These are phyloP conservation scores for Pugionium cornutum DNA, from an alignment of 345 rosid species.

Conservation along the genomic window DNA sequence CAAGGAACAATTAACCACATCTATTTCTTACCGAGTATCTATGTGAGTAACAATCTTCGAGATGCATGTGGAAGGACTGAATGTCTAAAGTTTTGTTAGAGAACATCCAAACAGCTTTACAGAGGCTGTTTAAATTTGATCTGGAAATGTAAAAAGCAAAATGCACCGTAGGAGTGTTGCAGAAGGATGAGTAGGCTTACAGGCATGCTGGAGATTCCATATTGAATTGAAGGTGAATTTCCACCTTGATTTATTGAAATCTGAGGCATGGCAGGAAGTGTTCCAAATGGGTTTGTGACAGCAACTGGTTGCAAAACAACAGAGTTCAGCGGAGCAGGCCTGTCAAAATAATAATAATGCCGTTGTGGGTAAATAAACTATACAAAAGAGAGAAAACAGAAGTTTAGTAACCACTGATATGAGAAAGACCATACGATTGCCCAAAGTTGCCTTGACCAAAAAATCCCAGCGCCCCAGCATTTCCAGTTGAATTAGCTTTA, in stretches of 20 bases:
- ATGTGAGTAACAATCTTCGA: neutral
- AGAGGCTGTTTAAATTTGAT: neutral
- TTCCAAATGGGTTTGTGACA: constrained; percentile 84
- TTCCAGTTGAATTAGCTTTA: constrained; percentile 52
- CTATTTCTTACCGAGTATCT: neutral
- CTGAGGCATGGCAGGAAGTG: constrained; percentile 95
- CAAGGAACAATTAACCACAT: neutral
- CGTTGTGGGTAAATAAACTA: neutral
- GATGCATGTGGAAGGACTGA: constrained; percentile 6
- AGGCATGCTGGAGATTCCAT: constrained; percentile 93
- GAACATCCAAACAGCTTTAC: constrained; percentile 4
- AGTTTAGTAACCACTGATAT: constrained; percentile 19
- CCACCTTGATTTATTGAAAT: constrained; percentile 85
- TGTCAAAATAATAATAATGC: constrained; percentile 40
- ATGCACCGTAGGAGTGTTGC: neutral
- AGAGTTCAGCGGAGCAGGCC: constrained; percentile 60
- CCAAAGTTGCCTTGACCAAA: constrained; percentile 65
- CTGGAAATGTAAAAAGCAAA: neutral
- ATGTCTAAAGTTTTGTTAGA: neutral
- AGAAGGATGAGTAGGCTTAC: constrained; percentile 45
- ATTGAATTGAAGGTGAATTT: constrained; percentile 75
- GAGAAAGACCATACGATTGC: constrained; percentile 56
- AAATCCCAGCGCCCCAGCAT: constrained; percentile 53
- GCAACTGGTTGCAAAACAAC: constrained; percentile 61
- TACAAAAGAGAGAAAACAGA: constrained; percentile 9